phyloP scores from a whole-genome alignment of 345 rosid genomes.

The Ceriops tagal region DNA sequence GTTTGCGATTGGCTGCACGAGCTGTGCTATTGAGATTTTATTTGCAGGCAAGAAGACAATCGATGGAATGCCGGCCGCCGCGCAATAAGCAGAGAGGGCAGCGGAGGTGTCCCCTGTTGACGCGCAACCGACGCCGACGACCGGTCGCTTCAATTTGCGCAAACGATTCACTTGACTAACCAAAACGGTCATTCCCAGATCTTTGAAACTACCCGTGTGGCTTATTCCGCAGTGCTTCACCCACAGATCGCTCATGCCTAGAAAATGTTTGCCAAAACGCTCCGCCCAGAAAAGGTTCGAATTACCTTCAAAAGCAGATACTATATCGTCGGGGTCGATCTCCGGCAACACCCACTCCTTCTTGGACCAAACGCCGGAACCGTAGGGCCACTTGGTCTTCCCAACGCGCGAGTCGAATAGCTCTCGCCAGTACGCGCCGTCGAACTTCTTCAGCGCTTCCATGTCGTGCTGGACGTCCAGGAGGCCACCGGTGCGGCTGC shows the following conservation, averaged over 20 bases:
- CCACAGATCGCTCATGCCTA: constrained; percentile 87
- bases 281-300: constrained; percentile 94
- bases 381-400: constrained; percentile 78
- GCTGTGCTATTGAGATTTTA: constrained; percentile 89
- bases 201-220: constrained; percentile 92
- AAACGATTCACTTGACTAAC: constrained; percentile 88
- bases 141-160: constrained; percentile 61
- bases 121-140: constrained; percentile 89
- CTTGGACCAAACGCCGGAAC: constrained; percentile 91
- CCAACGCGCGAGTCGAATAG: constrained; percentile 87
- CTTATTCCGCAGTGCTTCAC: constrained; percentile 92
- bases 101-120: constrained; percentile 95
- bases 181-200: constrained; percentile 89
- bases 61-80: constrained; percentile 85
- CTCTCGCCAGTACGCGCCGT: constrained; percentile 71
- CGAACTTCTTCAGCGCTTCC: constrained; percentile 59
- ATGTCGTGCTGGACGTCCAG: constrained; percentile 83
- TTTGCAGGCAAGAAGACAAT: constrained; percentile 80
- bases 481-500: constrained; percentile 74
- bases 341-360: constrained; percentile 91
- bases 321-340: constrained; percentile 76
- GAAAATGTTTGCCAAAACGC: constrained; percentile 65
- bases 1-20: constrained; percentile 89
- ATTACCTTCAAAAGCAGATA: constrained; percentile 88
- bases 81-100: constrained; percentile 81